phyloP scores from a whole-genome alignment of 2,329 filamentous ascomycete genomes.

The Hypoxylon sp. region DNA sequence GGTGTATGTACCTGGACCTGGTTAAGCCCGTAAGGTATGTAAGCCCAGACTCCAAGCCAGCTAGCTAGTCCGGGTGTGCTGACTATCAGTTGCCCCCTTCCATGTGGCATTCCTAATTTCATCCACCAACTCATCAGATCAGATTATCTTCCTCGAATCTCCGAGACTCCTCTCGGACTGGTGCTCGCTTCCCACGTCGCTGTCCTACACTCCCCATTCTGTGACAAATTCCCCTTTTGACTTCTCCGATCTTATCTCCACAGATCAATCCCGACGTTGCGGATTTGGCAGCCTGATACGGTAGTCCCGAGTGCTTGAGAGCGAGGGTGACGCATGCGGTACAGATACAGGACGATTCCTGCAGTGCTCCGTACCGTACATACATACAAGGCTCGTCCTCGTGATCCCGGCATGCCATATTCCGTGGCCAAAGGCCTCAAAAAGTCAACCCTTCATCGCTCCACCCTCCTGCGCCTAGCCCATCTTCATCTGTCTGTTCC shows the following conservation, averaged over 20 bases:
- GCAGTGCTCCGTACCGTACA: constrained; percentile 30
- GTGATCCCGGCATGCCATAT: constrained; percentile 39
- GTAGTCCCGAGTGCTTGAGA: constrained; percentile 18
- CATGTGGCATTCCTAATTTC: constrained; percentile 31
- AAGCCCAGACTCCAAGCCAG: constrained; percentile 11
- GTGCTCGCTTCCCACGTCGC: constrained; percentile 11
- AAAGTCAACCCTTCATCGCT: constrained; percentile 34
- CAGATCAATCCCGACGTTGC: constrained; percentile 39
- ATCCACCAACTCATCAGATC: constrained; percentile 35
- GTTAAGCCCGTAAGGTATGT: too few relatives aligned
- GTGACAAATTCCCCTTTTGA: constrained; percentile 13
- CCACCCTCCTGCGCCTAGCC: constrained; percentile 31
- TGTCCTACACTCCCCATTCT: constrained; percentile 6
- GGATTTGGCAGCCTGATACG: constrained; percentile 26
- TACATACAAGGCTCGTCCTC: constrained; percentile 24
- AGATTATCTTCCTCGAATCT: constrained; percentile 43
- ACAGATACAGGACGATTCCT: constrained; percentile 21
- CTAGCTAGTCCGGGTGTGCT: constrained; percentile 11
- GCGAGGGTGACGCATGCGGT: constrained; percentile 38
- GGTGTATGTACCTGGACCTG: not conserved
- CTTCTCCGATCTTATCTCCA: constrained; percentile 45
- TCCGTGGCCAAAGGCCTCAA: constrained; percentile 28
- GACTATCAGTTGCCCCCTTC: constrained; percentile 22
- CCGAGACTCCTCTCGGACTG: constrained; percentile 43
- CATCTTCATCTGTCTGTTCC: constrained; percentile 21